Evolutionary conservation across 441 rosid genomes (phyloP), one percentile per base, ranked within the genome.

Genomic region (Gossypium gossypioides): DNA sequence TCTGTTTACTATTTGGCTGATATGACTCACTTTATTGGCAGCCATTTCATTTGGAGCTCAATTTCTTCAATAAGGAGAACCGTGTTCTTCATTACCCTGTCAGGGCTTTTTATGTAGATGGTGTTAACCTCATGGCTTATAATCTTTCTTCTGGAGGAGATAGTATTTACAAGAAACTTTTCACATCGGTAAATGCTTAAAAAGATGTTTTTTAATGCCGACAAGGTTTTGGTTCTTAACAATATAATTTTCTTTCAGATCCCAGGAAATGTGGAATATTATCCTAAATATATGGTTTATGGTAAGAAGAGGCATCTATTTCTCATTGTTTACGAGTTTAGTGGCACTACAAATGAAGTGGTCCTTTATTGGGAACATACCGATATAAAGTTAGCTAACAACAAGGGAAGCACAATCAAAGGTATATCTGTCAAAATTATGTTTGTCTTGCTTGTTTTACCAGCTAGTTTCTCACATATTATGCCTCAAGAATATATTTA

Each of bases 31-130:
- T 84, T 79, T 44, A 18, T 80, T 83, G 79, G 82, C 95, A 96
- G 99, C 97, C 97, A 77, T 85, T 91, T 77, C 98, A 93, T 80
- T 78, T 96, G 97, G 99, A 91, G 89, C 88, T 96, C 76, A 96
- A 93, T 88, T 91, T 93, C 86, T 96, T 96, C 76, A 93, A 85
- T 78, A 91, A 83, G 80, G 97, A 92, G 84, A 96, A 88, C 77
- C 86, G 97, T 74, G 88, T 96, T 67, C 97, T 96, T 80, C 98
- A 96, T 80, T 96, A 96, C 79, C 99, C 99, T 81, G 87, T 84
- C 71, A 90, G 97, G 78, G 93, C 97, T 65, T 93, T 96, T 75
- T 96, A 93, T 78, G 77, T 90, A 50, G 99, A 96, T 79, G 95
- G 97, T 69, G 56, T 86, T 57, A 87, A 86, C 82, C 91, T 96